Conservation (phyloP, 805 yeast species). For the Ogataea glucozyma region DNA sequence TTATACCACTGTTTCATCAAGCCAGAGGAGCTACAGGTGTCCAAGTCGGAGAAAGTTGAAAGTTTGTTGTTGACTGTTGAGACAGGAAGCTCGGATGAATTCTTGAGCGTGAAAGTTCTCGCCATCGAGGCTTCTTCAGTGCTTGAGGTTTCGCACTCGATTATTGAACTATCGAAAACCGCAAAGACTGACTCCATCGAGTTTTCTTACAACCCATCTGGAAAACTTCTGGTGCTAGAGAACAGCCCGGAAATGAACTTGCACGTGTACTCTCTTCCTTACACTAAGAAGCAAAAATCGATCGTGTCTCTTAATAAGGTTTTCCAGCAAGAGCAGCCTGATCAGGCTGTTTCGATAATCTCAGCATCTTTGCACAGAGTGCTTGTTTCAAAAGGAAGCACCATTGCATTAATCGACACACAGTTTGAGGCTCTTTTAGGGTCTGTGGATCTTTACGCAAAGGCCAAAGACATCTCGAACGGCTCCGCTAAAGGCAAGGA, state of each 20-base stretch:
- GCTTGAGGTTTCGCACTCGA: slow-evolving; percentile 32
- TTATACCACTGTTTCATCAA: slow-evolving; percentile 30
- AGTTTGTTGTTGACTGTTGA: slow-evolving; percentile 27
- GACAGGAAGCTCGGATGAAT: slow-evolving; percentile 12
- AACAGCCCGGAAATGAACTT: slow-evolving; percentile 18
- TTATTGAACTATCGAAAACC: slow-evolving; percentile 22
- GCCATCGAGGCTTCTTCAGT: slow-evolving; percentile 31
- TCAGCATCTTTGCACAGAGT: slow-evolving; percentile 48
- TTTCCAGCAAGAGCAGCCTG: slow-evolving; percentile 29
- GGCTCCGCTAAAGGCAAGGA: slow-evolving; percentile 10
- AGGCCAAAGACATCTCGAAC: slow-evolving; percentile 26
- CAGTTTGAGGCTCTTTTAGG: slow-evolving; percentile 42
- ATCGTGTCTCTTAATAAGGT: slow-evolving; percentile 23
- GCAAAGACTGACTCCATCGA: slow-evolving; percentile 14
- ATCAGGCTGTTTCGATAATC: slow-evolving; percentile 37
- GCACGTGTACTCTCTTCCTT: slow-evolving; percentile 34
- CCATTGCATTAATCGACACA: slow-evolving; percentile 46
- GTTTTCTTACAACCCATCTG: slow-evolving; percentile 32
- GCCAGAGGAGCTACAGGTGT: slow-evolving; percentile 28
- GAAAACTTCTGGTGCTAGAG: slow-evolving; percentile 31
- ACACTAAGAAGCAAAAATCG: slow-evolving; percentile 32
- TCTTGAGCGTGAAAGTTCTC: slow-evolving; percentile 27
- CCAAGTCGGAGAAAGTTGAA: slow-evolving; percentile 24
- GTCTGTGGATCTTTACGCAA: slow-evolving; percentile 31
- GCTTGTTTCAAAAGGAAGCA: slow-evolving; percentile 42